Evolutionary conservation across 768 basidiomycete species (phyloP), one percentile per base, ranked within the genome.

Genomic region (Mycena latifolia): DNA sequence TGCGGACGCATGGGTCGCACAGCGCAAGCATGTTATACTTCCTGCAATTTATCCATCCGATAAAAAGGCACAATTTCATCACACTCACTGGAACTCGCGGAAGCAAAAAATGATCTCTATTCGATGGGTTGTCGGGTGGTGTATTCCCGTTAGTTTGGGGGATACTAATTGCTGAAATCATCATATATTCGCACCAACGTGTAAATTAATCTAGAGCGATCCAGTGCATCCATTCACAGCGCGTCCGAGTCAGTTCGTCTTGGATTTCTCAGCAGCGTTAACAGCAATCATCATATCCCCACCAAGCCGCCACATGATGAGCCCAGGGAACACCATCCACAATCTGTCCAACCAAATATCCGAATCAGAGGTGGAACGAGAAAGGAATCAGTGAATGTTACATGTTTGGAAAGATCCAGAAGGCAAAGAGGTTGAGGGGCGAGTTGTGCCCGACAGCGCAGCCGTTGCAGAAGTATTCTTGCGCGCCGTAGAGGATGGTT

Each of bases 321-420:
- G 69, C 33, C 61, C 56, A 1, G 72, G 60, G 20, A 73, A 65
- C 20, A 70, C 55, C n/a, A 73, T 70, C 72, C 72, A 73, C 54
- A 72, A 46, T 46, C 72, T 73, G 17, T 14, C 11, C 20, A 59
- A 39, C n/a, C n/a, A n/a, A n/a, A n/a, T n/a, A n/a, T 27, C 39
- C 2, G 27, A 43, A 25, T 17, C 47, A 61, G 14, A 67, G 47
- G 47, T 20, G 24, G 29, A 39, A 20, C 18, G 6, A 15, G 1
- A 58, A 33, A 48, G 33, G 6, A 43, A 43, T 43, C 33, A 35
- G n/a, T n/a, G 20, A 43, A 52, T 48, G n/a, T 48, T 5, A 75
- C 90, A 88, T 83, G 70, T 92, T 93, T 1, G 93, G 91, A 61
- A 90, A 76, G 61, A 92, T 80, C 86, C 87, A 94, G 65, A 85